Conservation (phyloP, 495 filamentous ascomycete species). For the Podospora comata region DNA sequence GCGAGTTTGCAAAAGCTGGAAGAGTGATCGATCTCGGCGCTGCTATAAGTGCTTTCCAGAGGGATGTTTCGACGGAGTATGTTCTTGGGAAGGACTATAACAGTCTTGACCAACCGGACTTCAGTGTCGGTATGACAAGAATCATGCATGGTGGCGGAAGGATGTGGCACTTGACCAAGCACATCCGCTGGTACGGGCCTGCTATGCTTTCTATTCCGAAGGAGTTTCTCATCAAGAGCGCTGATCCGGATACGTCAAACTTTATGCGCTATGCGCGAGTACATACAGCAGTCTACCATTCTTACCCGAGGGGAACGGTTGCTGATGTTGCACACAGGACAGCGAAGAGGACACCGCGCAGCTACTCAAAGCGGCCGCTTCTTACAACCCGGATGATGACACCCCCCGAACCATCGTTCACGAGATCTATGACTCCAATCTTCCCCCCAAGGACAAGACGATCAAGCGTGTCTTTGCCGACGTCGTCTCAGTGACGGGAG, state of each 20-base stretch:
- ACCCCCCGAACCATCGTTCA: conserved; percentile 26
- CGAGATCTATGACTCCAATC: conserved; percentile 29
- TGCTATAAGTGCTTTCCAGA: conserved; percentile 29
- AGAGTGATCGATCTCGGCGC: conserved; percentile 32
- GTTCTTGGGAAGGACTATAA: conserved; percentile 29
- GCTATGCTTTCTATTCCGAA: conserved; percentile 27
- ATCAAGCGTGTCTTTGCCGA: conserved; percentile 26
- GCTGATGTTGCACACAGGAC: conserved; percentile 6
- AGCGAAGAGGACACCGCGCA: conserved; percentile 19
- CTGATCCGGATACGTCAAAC: conserved; percentile 21
- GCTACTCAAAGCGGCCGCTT: conserved; percentile 18
- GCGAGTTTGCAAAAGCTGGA: conserved; percentile 2
- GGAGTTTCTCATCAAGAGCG: conserved; percentile 23
- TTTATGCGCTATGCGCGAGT: conserved; percentile 27
- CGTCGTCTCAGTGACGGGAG: conserved; percentile 23
- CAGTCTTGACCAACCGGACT: conserved; percentile 31
- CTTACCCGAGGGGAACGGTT: background rate
- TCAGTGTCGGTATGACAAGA: conserved; percentile 19
- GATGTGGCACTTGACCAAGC: conserved; percentile 33
- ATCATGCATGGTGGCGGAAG: conserved; percentile 17
- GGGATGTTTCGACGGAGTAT: conserved; percentile 30
- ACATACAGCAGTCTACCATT: conserved; percentile 9
- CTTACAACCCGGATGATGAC: conserved; percentile 17
- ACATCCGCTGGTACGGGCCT: conserved; percentile 28
- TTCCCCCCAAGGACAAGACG: conserved; percentile 29